phyloP scores from a whole-genome alignment of 2,329 filamentous ascomycete genomes.

The Claviceps quebecensis region DNA sequence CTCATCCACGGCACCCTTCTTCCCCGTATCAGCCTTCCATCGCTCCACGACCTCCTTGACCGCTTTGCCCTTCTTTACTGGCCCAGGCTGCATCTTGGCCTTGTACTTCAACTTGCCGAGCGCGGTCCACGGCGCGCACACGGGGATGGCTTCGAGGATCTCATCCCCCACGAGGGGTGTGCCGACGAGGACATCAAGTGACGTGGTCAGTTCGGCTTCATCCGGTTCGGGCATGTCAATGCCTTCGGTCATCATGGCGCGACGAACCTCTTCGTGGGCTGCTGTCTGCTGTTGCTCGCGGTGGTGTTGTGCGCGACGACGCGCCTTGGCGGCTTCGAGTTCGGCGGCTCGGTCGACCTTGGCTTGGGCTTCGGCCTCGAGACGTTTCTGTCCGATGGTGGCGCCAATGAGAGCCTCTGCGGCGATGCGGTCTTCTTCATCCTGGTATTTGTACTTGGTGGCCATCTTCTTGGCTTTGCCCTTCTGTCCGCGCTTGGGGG shows the following conservation, averaged over 20 bases:
- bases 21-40: slow-evolving; percentile 55
- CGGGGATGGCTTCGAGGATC: slow-evolving; percentile 51
- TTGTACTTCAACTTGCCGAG: slow-evolving; percentile 74
- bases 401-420: slow-evolving; percentile 82
- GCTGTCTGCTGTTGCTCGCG: slow-evolving; percentile 62
- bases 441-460: slow-evolving; percentile 82
- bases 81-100: slow-evolving; percentile 82
- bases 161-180: slow-evolving; percentile 71
- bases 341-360: slow-evolving; percentile 57
- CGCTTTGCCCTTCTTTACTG: slow-evolving; percentile 86
- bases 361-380: slow-evolving; percentile 52
- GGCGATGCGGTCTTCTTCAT: slow-evolving; percentile 78
- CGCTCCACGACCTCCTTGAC: slow-evolving; percentile 76
- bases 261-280: slow-evolving; percentile 59
- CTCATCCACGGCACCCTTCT: slow-evolving; percentile 48
- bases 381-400: slow-evolving; percentile 49
- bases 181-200: slow-evolving; percentile 61
- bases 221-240: slow-evolving; percentile 46
- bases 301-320: slow-evolving; percentile 67
- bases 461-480: slow-evolving; percentile 79
- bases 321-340: slow-evolving; percentile 54
- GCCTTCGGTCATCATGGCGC: slow-evolving; percentile 44
- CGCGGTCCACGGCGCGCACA: slow-evolving; percentile 52
- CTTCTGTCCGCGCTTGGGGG: slow-evolving; percentile 57
- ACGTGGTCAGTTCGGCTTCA: slow-evolving; percentile 37